Conservation (phyloP, 768 basidiomycete genomes). For the Cubamyces sp. region DNA sequence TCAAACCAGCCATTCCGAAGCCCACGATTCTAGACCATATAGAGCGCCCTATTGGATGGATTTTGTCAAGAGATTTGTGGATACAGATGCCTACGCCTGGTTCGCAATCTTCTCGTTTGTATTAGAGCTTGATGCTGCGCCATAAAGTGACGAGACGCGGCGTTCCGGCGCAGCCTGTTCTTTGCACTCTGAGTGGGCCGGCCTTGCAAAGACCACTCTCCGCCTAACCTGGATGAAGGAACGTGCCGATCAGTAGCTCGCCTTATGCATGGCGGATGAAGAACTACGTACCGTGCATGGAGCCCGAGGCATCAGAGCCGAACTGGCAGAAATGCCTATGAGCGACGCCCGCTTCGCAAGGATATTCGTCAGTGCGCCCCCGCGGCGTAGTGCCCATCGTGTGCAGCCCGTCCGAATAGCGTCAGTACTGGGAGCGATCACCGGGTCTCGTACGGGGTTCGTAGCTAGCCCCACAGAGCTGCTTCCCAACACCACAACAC, state of each 20-base stretch:
- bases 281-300: conserved; percentile 29
- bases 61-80: too few species aligned
- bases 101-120: conserved; percentile 13
- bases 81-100: conserved; percentile 6
- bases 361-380: conserved; percentile 65
- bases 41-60: too few species aligned
- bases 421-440: conserved; percentile 62
- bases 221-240: conserved; percentile 16
- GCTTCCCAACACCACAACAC: conserved; percentile 63
- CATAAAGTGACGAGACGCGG: conserved; percentile 3
- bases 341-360: conserved; percentile 56
- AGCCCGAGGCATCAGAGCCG: conserved; percentile 39
- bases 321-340: conserved; percentile 57
- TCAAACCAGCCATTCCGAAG: too few species aligned
- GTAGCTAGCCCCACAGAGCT: conserved; percentile 57
- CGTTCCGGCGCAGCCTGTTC: neutral
- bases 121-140: neutral
- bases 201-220: neutral
- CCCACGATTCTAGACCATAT: too few species aligned
- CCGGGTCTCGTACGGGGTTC: conserved; percentile 71
- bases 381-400: conserved; percentile 61
- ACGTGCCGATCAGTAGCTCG: neutral
- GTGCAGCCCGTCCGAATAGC: conserved; percentile 60
- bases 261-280: neutral
- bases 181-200: conserved; percentile 10